Evolutionary conservation across 164 flowering plant genomes (phyloP).

Genomic region (Vitis labrusca): DNA sequence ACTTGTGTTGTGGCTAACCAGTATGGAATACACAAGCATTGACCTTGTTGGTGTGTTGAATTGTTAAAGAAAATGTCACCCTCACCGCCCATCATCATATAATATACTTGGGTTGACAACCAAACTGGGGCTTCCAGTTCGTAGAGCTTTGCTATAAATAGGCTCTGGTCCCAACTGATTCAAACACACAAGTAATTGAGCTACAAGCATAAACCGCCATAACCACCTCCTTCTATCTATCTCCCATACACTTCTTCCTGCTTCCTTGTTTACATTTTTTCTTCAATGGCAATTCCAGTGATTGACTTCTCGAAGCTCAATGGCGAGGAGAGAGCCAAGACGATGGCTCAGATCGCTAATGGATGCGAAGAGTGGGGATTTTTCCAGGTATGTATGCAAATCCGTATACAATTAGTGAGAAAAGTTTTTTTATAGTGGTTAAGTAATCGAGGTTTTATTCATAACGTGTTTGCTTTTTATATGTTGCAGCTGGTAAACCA

Average conservation of each 20-base stretch:
- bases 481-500: conserved; percentile 76
- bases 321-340: conserved; percentile 64
- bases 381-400: conserved; percentile 55
- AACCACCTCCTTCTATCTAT: conserved; percentile 6
- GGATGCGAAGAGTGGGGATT: conserved; percentile 89
- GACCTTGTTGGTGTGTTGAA: conserved; percentile 13
- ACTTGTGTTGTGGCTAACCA: conserved; percentile 18
- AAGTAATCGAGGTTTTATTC: not conserved
- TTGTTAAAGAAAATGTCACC: conserved; percentile 20
- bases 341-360: conserved; percentile 60
- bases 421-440: no score
- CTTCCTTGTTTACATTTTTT: not conserved
- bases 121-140: conserved; percentile 6
- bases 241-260: not conserved
- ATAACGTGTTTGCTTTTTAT: not conserved
- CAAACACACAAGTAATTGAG: not conserved
- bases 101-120: conserved; percentile 25
- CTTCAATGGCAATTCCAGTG: conserved; percentile 79
- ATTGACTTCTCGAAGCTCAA: conserved; percentile 82
- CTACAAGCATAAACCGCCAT: not conserved
- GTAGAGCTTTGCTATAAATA: conserved; percentile 35
- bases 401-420: no score
- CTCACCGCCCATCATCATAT: conserved; percentile 12
- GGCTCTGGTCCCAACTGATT: not conserved
- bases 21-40: conserved; percentile 14